Evolutionary conservation across 257 asterid species (phyloP).

Genomic region (Forsythia suspensa): DNA sequence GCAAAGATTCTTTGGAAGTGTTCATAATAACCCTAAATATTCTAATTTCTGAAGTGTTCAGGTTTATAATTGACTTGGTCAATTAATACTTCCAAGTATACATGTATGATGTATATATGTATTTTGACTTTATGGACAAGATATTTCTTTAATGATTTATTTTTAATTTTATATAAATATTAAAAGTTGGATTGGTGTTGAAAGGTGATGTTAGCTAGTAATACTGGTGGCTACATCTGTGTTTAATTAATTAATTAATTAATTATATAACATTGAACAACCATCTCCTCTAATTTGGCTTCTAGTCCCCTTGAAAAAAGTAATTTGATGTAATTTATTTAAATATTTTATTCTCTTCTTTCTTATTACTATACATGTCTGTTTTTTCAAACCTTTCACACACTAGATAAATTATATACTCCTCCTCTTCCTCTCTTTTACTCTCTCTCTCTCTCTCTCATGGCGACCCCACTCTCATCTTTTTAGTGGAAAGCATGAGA

Average conservation of each 20-base stretch:
- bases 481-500: slow-evolving; percentile 42
- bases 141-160: not conserved
- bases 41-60: slow-evolving; percentile 22
- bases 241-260: slow-evolving; percentile 14
- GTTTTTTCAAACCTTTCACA: slow-evolving; percentile 33
- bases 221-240: not conserved
- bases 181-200: not conserved
- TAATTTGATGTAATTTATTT: not conserved
- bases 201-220: not conserved
- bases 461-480: slow-evolving; percentile 65
- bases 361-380: not conserved
- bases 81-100: not conserved
- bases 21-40: slow-evolving; percentile 27
- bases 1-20: slow-evolving; percentile 25
- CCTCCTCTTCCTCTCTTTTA: slow-evolving; percentile 20
- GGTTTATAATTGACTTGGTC: slow-evolving; percentile 45
- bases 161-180: not conserved
- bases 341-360: slow-evolving; percentile 19
- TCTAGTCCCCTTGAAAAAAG: slow-evolving; percentile 18
- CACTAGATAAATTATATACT: slow-evolving; percentile 18
- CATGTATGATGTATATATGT: not conserved
- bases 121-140: not conserved
- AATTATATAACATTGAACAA: slow-evolving; percentile 21
- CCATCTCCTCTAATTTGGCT: slow-evolving; percentile 33
- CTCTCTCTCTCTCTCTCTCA: slow-evolving; percentile 24